phyloP scores from a whole-genome alignment of 371 early-diverging fungal genomes.

The Mucor circinelloides region DNA sequence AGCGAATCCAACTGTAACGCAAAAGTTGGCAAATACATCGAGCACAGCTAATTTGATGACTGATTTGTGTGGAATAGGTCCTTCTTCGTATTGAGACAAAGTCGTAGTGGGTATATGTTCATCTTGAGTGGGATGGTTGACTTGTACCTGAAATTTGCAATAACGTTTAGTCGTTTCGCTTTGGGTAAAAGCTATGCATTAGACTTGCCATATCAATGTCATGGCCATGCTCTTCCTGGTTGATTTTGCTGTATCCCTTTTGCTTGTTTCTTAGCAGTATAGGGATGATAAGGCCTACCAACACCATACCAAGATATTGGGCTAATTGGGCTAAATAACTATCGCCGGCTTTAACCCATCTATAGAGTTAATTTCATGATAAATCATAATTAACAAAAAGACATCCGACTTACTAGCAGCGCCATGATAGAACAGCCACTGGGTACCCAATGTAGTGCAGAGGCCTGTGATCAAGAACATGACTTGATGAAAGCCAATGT shows the following conservation, averaged over 20 bases:
- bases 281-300: conserved; percentile 61
- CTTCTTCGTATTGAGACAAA: conserved; percentile 17
- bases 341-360: conserved; percentile 42
- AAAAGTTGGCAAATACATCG: conserved; percentile 71
- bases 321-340: conserved; percentile 59
- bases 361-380: not conserved
- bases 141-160: conserved; percentile 4
- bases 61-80: conserved; percentile 49
- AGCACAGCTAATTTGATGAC: conserved; percentile 58
- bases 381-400: not conserved
- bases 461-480: conserved; percentile 62
- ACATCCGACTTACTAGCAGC: conserved; percentile 59
- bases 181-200: not conserved
- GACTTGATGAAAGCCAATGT: conserved; percentile 52
- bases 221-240: conserved; percentile 13
- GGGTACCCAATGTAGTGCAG: conserved; percentile 59
- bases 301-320: conserved; percentile 61
- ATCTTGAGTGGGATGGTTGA: not conserved
- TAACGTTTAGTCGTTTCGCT: not conserved
- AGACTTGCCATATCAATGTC: conserved; percentile 6
- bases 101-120: not conserved
- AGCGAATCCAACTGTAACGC: conserved; percentile 74
- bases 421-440: conserved; percentile 70
- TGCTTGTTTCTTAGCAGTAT: conserved; percentile 28
- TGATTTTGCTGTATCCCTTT: conserved; percentile 9